Conservation (phyloP, 2,329 filamentous ascomycete species). For the Akanthomyces muscarius region DNA sequence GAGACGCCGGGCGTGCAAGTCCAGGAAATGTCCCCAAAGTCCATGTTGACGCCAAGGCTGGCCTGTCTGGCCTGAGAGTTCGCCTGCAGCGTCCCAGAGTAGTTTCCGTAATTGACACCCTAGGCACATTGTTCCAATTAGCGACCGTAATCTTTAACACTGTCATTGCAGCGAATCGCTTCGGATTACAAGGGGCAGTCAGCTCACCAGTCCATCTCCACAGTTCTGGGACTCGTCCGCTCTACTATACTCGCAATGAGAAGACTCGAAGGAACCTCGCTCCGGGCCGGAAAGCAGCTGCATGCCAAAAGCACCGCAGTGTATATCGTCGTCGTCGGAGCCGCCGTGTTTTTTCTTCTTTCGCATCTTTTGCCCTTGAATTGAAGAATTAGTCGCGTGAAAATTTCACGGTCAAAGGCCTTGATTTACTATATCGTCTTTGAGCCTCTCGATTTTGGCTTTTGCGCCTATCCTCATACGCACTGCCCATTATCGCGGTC, state of each 20-base stretch:
- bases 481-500: not conserved
- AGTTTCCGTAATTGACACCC: not conserved
- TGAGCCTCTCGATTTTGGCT: conserved; percentile 5
- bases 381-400: not conserved
- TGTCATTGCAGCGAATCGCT: no score
- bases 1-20: not conserved
- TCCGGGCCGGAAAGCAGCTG: not conserved
- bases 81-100: not conserved
- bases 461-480: conserved; percentile 4
- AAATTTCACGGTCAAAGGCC: fast-evolving
- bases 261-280: not conserved
- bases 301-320: not conserved
- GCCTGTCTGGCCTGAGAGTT: not conserved
- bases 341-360: not conserved
- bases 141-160: no score
- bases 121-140: not conserved
- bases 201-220: conserved; percentile 3
- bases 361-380: conserved; percentile 1
- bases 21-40: not conserved
- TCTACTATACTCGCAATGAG: not conserved
- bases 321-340: not conserved
- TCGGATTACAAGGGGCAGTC: not conserved
- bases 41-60: not conserved
- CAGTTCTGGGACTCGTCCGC: not conserved
- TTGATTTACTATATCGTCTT: not conserved